Evolutionary conservation across 148 eudicot species (phyloP).

Genomic region (Rhododendron ovatum): DNA sequence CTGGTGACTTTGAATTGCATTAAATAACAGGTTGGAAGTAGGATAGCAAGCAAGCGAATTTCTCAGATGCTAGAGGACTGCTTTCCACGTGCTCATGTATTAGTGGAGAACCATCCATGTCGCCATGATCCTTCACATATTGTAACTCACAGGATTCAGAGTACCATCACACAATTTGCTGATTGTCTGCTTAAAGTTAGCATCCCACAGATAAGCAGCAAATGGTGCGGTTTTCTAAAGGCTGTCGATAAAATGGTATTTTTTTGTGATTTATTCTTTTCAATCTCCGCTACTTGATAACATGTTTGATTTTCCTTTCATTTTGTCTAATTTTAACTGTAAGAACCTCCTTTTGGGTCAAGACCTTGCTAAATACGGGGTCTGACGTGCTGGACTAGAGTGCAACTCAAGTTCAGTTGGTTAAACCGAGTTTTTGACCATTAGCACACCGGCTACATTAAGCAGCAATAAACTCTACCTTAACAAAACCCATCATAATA

Average conservation of each 20-base stretch:
- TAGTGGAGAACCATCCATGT: conserved; percentile 80
- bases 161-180: conserved; percentile 60
- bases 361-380: neutral
- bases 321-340: neutral
- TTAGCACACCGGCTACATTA: neutral
- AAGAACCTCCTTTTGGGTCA: neutral
- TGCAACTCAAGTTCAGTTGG: neutral
- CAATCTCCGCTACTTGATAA: neutral
- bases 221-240: conserved; percentile 51
- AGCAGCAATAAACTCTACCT: neutral
- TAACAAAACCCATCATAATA: too few species aligned
- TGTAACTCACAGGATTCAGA: conserved; percentile 84
- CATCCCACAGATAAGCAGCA: conserved; percentile 31
- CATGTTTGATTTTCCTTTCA: neutral
- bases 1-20: conserved; percentile 9
- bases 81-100: conserved; percentile 65
- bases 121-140: conserved; percentile 95
- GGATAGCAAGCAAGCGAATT: conserved; percentile 78
- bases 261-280: neutral
- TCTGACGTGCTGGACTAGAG: neutral
- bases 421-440: neutral
- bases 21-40: conserved; percentile 69
- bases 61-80: conserved; percentile 62
- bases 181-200: conserved; percentile 40
- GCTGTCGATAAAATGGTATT: conserved; percentile 62